Conservation (phyloP, 2,329 filamentous ascomycete species). For the Alternaria burnsii region DNA sequence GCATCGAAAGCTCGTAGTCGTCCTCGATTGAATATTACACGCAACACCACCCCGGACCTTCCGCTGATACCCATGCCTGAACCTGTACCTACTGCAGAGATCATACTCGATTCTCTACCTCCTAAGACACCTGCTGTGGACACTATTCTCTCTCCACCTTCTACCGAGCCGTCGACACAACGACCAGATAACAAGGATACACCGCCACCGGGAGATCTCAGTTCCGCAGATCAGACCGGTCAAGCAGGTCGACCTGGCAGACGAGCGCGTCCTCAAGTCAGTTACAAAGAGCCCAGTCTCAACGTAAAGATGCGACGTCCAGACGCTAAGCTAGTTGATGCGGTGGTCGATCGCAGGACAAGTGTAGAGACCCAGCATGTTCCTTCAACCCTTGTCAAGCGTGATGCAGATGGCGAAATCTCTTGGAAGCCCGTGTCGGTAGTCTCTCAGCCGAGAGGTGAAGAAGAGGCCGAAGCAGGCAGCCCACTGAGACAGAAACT, state of each 20-base stretch:
- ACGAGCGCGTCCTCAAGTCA: constrained; percentile 57
- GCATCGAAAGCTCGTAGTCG: constrained; percentile 34
- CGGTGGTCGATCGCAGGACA: constrained; percentile 46
- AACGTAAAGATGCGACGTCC: constrained; percentile 60
- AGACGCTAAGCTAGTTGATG: constrained; percentile 57
- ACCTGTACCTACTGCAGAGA: constrained; percentile 37
- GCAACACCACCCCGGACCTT: constrained; percentile 34
- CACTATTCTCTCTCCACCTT: constrained; percentile 56
- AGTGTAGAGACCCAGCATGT: constrained; percentile 37
- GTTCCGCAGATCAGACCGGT: constrained; percentile 43
- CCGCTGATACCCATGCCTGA: constrained; percentile 31
- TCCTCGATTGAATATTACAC: constrained; percentile 35
- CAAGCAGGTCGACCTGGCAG: constrained; percentile 53
- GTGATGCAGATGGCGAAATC: constrained; percentile 34
- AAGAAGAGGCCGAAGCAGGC: constrained; percentile 41
- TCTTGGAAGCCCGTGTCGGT: constrained; percentile 41
- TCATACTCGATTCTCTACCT: constrained; percentile 48
- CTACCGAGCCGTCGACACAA: constrained; percentile 53
- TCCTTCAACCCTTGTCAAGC: constrained; percentile 39
- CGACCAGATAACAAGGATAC: constrained; percentile 52
- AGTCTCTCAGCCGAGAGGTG: constrained; percentile 23
- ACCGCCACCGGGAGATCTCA: constrained; percentile 54
- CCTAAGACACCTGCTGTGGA: constrained; percentile 51
- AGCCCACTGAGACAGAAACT: constrained; percentile 51
- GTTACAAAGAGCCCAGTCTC: constrained; percentile 60